Evolutionary conservation across 768 basidiomycete genomes (phyloP), one percentile per base, ranked within the genome.

Genomic region (Pluteus cervinus): DNA sequence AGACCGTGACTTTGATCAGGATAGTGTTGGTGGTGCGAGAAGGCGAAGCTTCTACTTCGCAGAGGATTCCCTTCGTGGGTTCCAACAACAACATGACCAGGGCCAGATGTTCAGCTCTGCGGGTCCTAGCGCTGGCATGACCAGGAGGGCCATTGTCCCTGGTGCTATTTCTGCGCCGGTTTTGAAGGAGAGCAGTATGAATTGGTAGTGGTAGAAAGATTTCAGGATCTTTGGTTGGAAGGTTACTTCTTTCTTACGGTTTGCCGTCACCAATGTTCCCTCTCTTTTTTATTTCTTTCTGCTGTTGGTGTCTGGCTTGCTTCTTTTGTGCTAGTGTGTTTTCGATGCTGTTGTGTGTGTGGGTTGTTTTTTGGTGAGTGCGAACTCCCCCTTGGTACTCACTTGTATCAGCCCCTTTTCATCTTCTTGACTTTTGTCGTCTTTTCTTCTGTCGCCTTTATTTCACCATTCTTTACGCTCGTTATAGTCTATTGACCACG

Each of bases 11-110:
- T 87, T 87, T 51, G 86, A 88, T 52, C 75, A 76, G 52, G 85
- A 87, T 49, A 79, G 75, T 38, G 60, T 86, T 2, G 86, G 84
- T 15, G 85, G 75, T 5, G 75, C 76, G 55, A 67, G 86, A 40
- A 64, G 87, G 37, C 56, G 85, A 41, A 85, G 81, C 45, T 91
- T 89, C 66, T 91, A 89, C 59, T 91, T 76, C 52, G 87, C 87
- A 3, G 88, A 89, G 62, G 87, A 91, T 54, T 82, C 79, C 45
- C 56, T 91, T 55, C 65, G 83, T 26, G 79, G 79, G 10, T 77
- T 56, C 54, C 68, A 73, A 50, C 57, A 61, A 22, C 55, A 48
- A 39, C 60, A 46, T 37, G 47, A 45, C 25, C 66, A 62, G 32
- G 63, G 69, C 29, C 57, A 56, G 9, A 54, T 60, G 45, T 63